Evolutionary conservation across 768 basidiomycete genomes (phyloP).

Genomic region (Mycena kentingensis): DNA sequence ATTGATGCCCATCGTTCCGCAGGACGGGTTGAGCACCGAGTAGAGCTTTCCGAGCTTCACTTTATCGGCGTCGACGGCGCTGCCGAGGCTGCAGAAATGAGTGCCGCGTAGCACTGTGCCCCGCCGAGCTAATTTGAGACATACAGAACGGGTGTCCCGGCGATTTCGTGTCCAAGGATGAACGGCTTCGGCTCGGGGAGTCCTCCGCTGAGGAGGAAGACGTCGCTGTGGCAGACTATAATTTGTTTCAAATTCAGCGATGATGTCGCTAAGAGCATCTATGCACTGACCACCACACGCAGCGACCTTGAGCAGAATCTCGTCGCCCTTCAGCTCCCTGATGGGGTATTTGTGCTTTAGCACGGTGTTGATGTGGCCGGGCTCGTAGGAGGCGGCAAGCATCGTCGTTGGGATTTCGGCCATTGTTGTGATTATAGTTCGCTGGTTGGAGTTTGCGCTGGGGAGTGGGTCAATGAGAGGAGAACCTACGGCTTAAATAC

Average conservation of each 20-base stretch:
- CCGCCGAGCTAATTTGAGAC: background rate
- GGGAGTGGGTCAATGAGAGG: no score
- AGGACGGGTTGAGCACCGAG: slow-evolving; percentile 4
- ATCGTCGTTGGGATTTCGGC: slow-evolving; percentile 11
- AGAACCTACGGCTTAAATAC: no score
- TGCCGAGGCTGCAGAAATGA: slow-evolving; percentile 13
- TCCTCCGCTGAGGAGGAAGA: slow-evolving; percentile 10
- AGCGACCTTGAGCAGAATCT: slow-evolving; percentile 22
- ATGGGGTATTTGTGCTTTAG: slow-evolving; percentile 14
- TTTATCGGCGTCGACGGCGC: slow-evolving; percentile 7
- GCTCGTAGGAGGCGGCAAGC: slow-evolving; percentile 12
- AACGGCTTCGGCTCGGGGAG: slow-evolving; percentile 7
- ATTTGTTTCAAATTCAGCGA: background rate
- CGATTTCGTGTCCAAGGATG: slow-evolving; percentile 17
- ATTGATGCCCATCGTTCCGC: background rate
- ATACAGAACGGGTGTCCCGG: slow-evolving; percentile 16
- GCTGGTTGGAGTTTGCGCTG: no score
- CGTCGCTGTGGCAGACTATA: slow-evolving; percentile 20
- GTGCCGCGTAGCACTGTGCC: background rate
- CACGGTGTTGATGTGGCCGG: slow-evolving; percentile 9
- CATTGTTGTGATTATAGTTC: no score
- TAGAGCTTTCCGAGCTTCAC: no score
- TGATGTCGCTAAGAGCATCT: no score
- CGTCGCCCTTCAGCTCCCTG: slow-evolving; percentile 13
- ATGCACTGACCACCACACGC: slow-evolving; percentile 22